Base-by-base conservation (phyloP, 768 basidiomycete genomes). In the Agrocybe chaxingu region DNA sequence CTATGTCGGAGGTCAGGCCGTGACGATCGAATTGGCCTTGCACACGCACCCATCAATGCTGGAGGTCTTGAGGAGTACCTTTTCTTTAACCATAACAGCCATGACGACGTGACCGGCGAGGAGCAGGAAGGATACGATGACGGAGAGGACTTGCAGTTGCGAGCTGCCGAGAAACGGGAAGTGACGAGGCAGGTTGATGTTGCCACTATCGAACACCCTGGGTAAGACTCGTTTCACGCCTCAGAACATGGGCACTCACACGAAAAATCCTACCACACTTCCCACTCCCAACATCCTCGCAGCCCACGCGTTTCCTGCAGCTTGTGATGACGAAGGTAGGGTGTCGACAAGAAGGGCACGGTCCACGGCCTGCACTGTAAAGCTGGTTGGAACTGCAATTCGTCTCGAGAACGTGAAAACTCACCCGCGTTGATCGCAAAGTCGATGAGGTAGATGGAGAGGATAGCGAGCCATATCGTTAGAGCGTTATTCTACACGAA, bases 291-390 rank as follows among this genome's bases (percentile, higher is more conserved):
- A 70, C 92, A 97, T 95, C n/a, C 88, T 74, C 0, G 90, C 92
- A 0, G 92, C 95, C 95, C 95, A 98, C 0, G 95, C 95, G 62
- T 95, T 97, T 0, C 89, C 94, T 7, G 79, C 72, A 5, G 93
- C 83, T 65, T 98, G 95, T 19, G 81, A 73, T 1, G 78, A 63
- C 0, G 87, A 71, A 0, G 92, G 86, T 3, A 96, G 66, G 0
- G 80, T 88, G 62, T 98, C 95, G 0, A 98, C 91, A 7, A 98
- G 73, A 8, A 97, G 77, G 0, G 94, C 91, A 42, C 95, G 88
- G 64, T 97, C 92, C 13, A 92, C 82, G 0, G 93, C 91, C 73
- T 89, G 88, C 2, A 95, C 92, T 87, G 47, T 8, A 49, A 48
- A 45, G 50, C 51, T n/a, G 8, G 18, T 38, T 35, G 8, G 35